A percentile compares a stretch with the other conserved stretches of the same genome.
Evolutionary conservation across 345 rosid species (phyloP).

Genomic region (Syzygium grande): DNA sequence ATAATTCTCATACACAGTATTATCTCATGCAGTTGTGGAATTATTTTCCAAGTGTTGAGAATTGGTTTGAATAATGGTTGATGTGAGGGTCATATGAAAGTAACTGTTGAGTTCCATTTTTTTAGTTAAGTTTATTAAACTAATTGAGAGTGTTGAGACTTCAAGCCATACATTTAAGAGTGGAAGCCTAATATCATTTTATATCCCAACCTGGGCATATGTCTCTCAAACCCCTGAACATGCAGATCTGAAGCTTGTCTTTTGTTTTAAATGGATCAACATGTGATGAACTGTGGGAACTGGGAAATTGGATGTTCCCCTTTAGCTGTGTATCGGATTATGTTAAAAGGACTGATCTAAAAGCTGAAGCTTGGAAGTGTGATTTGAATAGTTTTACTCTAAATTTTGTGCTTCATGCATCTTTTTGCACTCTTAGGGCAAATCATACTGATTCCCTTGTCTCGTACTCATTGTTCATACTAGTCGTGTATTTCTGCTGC

Average conservation of each 20-base stretch:
- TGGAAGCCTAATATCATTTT: not conserved
- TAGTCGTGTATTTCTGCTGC: not conserved
- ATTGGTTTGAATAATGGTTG: not conserved
- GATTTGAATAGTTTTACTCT: not conserved
- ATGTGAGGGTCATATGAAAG: not conserved
- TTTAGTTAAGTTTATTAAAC: not conserved
- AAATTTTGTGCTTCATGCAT: not conserved
- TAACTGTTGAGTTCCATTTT: not conserved
- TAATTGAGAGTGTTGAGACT: not conserved
- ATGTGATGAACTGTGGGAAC: not conserved
- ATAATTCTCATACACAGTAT: not conserved
- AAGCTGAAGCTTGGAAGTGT: not conserved
- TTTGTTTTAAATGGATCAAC: not conserved
- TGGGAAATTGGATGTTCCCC: not conserved
- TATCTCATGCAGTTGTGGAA: not conserved
- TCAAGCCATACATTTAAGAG: not conserved
- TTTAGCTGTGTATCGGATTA: not conserved
- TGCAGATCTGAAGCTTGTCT: not conserved
- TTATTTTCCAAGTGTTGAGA: not conserved
- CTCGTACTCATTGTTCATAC: not conserved
- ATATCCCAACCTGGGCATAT: not conserved
- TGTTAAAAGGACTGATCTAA: not conserved
- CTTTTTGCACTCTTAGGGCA: not conserved
- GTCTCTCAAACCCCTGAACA: not conserved
- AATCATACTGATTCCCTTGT: not conserved